Conservation (phyloP, 306 rosid species). For the Lotus japonicus region DNA sequence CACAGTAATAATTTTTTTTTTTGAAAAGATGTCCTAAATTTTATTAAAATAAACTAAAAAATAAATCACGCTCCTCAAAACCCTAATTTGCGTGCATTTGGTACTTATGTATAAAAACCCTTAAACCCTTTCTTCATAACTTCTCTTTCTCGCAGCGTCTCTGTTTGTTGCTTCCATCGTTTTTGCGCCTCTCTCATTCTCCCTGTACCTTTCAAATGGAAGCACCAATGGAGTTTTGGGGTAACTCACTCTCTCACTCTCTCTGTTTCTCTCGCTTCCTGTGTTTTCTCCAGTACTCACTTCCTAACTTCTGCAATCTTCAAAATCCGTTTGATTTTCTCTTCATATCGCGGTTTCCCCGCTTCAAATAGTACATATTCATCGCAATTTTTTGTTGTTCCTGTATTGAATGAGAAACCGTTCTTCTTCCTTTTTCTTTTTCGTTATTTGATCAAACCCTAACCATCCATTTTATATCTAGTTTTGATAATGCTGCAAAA, state of each 20-base stretch:
- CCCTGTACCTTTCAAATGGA: neutral
- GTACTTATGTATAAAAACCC: conserved; percentile 3
- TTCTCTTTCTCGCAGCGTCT: neutral
- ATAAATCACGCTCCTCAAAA: neutral
- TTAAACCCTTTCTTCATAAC: neutral
- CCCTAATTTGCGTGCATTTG: neutral
- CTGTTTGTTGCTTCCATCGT: neutral
- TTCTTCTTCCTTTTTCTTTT: neutral
- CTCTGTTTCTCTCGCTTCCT: neutral
- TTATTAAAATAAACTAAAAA: neutral
- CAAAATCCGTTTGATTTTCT: neutral
- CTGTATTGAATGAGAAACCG: neutral
- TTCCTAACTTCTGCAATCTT: too few species aligned
- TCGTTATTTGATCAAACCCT: too few species aligned
- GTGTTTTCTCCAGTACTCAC: neutral
- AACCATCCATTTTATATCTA: neutral
- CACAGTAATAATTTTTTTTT: too few species aligned
- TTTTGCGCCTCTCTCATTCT: neutral
- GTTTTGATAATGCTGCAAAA: neutral
- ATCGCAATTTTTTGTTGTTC: neutral
- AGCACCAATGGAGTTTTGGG: conserved; percentile 75
- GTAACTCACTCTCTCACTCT: conserved; percentile 21
- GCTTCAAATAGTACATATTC: neutral
- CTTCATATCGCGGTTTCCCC: neutral
- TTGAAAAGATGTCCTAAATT: too few species aligned